Evolutionary conservation across 169 alveolate genomes (phyloP), one percentile per base, ranked within the genome.

Genomic region (Perkinsus chesapeaki): DNA sequence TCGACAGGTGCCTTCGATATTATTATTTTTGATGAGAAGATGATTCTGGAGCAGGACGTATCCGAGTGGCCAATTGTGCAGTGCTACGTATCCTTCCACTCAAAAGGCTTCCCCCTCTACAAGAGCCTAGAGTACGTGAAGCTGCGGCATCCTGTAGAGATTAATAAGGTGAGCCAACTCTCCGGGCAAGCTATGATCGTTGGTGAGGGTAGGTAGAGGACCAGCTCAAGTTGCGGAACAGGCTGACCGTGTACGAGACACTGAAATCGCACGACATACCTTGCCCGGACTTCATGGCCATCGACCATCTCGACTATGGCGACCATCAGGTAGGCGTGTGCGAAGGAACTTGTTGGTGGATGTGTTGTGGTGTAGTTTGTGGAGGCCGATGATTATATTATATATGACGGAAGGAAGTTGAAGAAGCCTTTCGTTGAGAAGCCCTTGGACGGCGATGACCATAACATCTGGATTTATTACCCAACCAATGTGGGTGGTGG

Each of bases 391-490:
- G 99, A 99, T 93, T 98, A 97, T 93, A 97, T 99, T 39, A 96
- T 97, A 20, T 98, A 97, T 93, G 96, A 98, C 91, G 98, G 98
- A 23, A 94, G 97, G 39, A 96, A 98, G 95, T 94, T 99, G 91
- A 96, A 96, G 91, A 99, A 99, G 94, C 99, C 99, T 0, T 99
- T 98, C 95, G 98, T 99, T 0, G 99, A 98, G 95, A 99, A 98
- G 92, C 99, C 99, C 3, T 94, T 98, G 92, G 98, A 98, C 95
- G 99, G 99, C 1, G 99, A 99, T 94, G 98, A 98, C 95, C 99
- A 99, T 95, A 98, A 98, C 95, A 98, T 98, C 93, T 98, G 99
- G 98, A 98, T 99, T 48, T 98, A 98, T 95, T 98, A 98, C 94
- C 98, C 98, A 19, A 95, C 97, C 39, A 97, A 97, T 91, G 97